Percentiles rank a stretch among this genome's conserved stretches.
phyloP scores from a whole-genome alignment of 2,329 filamentous ascomycete species.

The Paradendryphiella salina region DNA sequence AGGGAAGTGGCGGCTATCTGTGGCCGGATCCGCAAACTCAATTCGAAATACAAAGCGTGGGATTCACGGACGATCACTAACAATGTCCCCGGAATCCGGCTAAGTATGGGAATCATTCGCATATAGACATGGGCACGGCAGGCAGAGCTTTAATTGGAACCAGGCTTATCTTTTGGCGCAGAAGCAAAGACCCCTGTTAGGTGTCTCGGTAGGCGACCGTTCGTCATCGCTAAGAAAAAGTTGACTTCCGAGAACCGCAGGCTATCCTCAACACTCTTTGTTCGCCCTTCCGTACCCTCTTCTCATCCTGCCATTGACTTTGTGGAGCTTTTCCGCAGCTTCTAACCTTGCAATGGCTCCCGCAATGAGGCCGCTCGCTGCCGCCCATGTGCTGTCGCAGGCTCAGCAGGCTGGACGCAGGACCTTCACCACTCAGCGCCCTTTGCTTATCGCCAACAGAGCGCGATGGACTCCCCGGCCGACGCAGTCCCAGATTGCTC shows the following conservation, averaged over 20 bases:
- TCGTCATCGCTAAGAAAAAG: conserved; percentile 41
- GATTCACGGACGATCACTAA: conserved; percentile 8
- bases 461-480: conserved; percentile 43
- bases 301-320: conserved; percentile 13
- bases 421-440: conserved; percentile 42
- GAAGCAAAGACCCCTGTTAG: conserved; percentile 12
- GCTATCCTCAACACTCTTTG: conserved; percentile 19
- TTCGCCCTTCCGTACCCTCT: conserved; percentile 10
- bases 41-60: background rate
- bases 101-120: conserved; percentile 10
- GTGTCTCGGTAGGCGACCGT: conserved; percentile 11
- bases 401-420: conserved; percentile 42
- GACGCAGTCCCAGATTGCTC: conserved; percentile 39
- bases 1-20: background rate
- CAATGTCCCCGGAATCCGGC: background rate
- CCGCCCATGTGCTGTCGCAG: conserved; percentile 37
- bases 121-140: conserved; percentile 13
- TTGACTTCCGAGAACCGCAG: conserved; percentile 19
- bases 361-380: conserved; percentile 43
- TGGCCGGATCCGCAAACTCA: background rate
- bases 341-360: conserved; percentile 37
- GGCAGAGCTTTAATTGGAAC: conserved; percentile 20
- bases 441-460: conserved; percentile 41
- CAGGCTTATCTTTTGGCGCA: conserved; percentile 20
- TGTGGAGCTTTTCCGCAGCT: conserved; percentile 15